These are phyloP conservation scores for Hypoxylon perforatum DNA, from an alignment of 495 filamentous ascomycete species.

Conservation along the genomic window DNA sequence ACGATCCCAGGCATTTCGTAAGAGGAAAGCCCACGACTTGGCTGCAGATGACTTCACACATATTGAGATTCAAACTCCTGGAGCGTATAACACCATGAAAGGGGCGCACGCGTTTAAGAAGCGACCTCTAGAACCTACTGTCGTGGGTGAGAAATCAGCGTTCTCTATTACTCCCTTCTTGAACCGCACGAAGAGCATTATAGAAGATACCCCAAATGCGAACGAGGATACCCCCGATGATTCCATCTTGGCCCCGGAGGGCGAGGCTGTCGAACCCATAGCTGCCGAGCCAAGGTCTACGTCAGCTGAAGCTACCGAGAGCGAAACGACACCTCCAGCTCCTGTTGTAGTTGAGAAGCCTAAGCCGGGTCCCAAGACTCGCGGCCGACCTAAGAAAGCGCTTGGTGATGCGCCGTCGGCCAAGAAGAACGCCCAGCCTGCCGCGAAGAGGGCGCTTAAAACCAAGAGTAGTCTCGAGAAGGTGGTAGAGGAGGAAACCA, in stretches of 20 bases:
- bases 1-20: slow-evolving; percentile 43
- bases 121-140: slow-evolving; percentile 61
- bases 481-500: slow-evolving; percentile 33
- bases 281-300: slow-evolving; percentile 14
- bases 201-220: slow-evolving; percentile 42
- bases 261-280: slow-evolving; percentile 18
- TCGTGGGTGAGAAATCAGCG: slow-evolving; percentile 83
- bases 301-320: background rate
- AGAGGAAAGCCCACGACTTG: slow-evolving; percentile 48
- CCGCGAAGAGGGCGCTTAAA: slow-evolving; percentile 45
- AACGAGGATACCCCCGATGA: slow-evolving; percentile 39
- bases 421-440: slow-evolving; percentile 56
- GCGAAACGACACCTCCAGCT: slow-evolving; percentile 13
- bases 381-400: slow-evolving; percentile 54
- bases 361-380: slow-evolving; percentile 45
- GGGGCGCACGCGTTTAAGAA: slow-evolving; percentile 59
- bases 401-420: slow-evolving; percentile 50
- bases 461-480: slow-evolving; percentile 40
- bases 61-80: slow-evolving; percentile 51
- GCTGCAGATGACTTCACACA: slow-evolving; percentile 48
- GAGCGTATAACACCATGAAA: slow-evolving; percentile 45
- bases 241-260: slow-evolving; percentile 34
- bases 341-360: slow-evolving; percentile 34
- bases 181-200: slow-evolving; percentile 74
- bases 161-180: slow-evolving; percentile 95